Percentiles rank a stretch among this genome's conserved stretches.
These are phyloP conservation scores for Solanum tacnaense DNA, from an alignment of 257 asterid species.

Conservation along the genomic window DNA sequence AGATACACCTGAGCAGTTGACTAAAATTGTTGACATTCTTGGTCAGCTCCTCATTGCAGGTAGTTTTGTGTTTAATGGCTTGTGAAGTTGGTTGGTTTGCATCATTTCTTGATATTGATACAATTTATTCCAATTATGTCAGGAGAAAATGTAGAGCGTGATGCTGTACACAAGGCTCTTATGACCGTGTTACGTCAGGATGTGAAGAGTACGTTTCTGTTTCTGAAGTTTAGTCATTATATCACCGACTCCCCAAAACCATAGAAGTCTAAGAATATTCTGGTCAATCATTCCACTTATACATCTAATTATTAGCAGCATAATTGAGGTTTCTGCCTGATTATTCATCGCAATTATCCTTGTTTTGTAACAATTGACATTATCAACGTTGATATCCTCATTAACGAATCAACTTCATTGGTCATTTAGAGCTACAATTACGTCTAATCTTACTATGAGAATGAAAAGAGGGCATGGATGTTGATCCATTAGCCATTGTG, in stretches of 20 bases:
- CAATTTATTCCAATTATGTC: neutral
- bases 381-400: neutral
- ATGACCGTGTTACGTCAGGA: constrained; percentile 82
- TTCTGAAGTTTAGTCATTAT: neutral
- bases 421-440: neutral
- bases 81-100: neutral
- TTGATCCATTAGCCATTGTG: neutral
- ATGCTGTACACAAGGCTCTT: constrained; percentile 87
- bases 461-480: neutral
- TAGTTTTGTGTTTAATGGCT: constrained; percentile 12
- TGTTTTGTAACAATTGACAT: neutral
- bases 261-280: neutral
- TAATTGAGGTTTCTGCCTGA: neutral
- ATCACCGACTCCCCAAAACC: neutral
- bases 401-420: neutral
- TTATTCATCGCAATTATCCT: neutral
- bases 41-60: constrained; percentile 76
- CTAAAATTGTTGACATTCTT: constrained; percentile 72
- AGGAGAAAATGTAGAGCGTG: constrained; percentile 96
- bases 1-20: constrained; percentile 77
- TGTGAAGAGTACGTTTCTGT: constrained; percentile 61
- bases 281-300: neutral
- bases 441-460: neutral
- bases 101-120: neutral
- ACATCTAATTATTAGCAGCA: neutral